phyloP scores from a whole-genome alignment of 192 early-diverging fungal species.

The Backusella parvicylindrica region DNA sequence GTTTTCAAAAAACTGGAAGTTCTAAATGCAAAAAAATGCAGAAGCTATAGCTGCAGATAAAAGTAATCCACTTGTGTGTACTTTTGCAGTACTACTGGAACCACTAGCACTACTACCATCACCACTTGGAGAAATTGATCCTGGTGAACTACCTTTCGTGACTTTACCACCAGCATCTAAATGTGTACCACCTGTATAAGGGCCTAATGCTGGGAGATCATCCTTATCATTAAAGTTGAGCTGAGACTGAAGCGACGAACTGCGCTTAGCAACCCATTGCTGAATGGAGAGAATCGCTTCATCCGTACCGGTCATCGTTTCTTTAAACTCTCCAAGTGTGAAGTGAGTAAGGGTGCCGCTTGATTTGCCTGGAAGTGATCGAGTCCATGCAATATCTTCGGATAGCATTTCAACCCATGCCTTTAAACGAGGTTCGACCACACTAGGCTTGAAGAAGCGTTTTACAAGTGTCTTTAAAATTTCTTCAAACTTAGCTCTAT shows the following conservation, averaged over 20 bases:
- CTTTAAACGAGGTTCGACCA: constrained; percentile 30
- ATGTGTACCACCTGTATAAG: constrained; percentile 17
- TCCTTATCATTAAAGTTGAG: constrained; percentile 29
- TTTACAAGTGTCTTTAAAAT: constrained; percentile 39
- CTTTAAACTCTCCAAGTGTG: constrained; percentile 9
- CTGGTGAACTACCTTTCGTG: neutral
- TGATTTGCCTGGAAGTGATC: constrained; percentile 21
- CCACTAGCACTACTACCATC: neutral
- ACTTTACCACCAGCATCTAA: constrained; percentile 17
- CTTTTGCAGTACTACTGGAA: neutral
- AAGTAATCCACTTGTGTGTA: neutral
- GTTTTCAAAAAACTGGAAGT: neutral
- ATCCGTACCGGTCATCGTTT: constrained; percentile 11
- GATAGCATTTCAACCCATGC: constrained; percentile 36
- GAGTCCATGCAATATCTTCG: constrained; percentile 42
- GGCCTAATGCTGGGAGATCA: constrained; percentile 28
- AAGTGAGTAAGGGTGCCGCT: constrained; percentile 9
- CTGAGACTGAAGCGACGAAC: constrained; percentile 13
- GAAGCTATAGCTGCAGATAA: neutral
- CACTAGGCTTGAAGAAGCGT: constrained; percentile 40
- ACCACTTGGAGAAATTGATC: neutral
- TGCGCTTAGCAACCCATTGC: constrained; percentile 17
- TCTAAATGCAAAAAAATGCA: constrained; percentile 4
- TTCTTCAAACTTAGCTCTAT: constrained; percentile 34
- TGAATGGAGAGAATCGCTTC: neutral